These are phyloP conservation scores for Xanthoparmelia taractica DNA, from an alignment of 495 filamentous ascomycete genomes.

Conservation along the genomic window DNA sequence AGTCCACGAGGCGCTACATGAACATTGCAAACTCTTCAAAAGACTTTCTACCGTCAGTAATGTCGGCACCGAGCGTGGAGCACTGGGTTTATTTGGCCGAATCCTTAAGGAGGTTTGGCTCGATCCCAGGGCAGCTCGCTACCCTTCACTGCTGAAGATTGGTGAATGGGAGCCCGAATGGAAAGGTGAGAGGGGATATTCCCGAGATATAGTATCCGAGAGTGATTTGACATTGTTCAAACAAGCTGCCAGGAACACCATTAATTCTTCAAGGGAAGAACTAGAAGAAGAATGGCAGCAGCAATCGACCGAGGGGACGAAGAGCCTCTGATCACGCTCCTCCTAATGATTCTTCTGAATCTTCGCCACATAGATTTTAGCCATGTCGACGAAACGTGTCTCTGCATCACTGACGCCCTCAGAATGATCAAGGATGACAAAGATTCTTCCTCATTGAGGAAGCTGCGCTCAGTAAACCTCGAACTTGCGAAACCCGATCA, in stretches of 20 bases:
- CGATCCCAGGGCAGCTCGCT: constrained; percentile 1
- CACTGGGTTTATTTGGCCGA: background rate
- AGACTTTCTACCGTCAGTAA: background rate
- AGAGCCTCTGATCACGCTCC: background rate
- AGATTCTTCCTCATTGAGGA: background rate
- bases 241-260: background rate
- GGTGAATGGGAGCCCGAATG: background rate
- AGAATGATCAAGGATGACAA: background rate
- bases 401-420: background rate
- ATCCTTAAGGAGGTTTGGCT: background rate
- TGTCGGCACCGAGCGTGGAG: background rate
- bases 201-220: background rate
- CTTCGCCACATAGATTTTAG: background rate
- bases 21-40: background rate
- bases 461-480: background rate
- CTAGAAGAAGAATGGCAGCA: background rate
- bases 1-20: background rate
- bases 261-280: background rate
- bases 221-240: background rate
- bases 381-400: background rate
- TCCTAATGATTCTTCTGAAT: background rate
- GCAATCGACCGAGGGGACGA: background rate
- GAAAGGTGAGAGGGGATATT: background rate
- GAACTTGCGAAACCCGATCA: background rate
- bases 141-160: background rate